Conservation (phyloP, 371 early-diverging fungal genomes). For the Rhizopus microsporus region DNA sequence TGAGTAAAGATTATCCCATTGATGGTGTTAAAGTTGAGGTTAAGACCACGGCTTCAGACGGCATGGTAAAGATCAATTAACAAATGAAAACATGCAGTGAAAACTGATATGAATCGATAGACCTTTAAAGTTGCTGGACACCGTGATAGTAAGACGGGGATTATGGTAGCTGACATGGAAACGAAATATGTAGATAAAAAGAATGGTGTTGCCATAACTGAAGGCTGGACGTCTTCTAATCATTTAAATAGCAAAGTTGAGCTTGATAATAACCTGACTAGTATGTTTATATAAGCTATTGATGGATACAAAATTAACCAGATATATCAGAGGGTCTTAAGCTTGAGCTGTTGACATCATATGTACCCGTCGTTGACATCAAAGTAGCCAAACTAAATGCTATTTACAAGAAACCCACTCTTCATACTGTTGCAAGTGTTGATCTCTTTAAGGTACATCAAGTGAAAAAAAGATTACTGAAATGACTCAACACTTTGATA, state of each 20-base stretch:
- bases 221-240: slow-evolving; percentile 93
- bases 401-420: slow-evolving; percentile 49
- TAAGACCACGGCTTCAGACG: slow-evolving; percentile 92
- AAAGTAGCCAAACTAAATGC: slow-evolving; percentile 48
- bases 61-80: slow-evolving; percentile 74
- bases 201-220: slow-evolving; percentile 91
- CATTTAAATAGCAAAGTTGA: slow-evolving; percentile 90
- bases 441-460: slow-evolving; percentile 49
- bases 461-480: no score
- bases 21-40: slow-evolving; percentile 94
- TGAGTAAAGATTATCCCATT: slow-evolving; percentile 94
- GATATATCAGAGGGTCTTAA: slow-evolving; percentile 44
- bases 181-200: slow-evolving; percentile 93
- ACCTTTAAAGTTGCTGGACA: slow-evolving; percentile 93
- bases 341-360: slow-evolving; percentile 45
- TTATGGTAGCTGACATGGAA: slow-evolving; percentile 93
- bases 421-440: slow-evolving; percentile 47
- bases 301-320: no score
- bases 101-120: slow-evolving; percentile 35
- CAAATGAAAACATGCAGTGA: no score
- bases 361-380: slow-evolving; percentile 45
- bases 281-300: slow-evolving; percentile 34
- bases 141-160: slow-evolving; percentile 92
- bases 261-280: slow-evolving; percentile 90
- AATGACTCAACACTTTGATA: no score